Base-by-base conservation (phyloP, 2,329 filamentous ascomycete species). In the Trichoderma koningiopsis region DNA sequence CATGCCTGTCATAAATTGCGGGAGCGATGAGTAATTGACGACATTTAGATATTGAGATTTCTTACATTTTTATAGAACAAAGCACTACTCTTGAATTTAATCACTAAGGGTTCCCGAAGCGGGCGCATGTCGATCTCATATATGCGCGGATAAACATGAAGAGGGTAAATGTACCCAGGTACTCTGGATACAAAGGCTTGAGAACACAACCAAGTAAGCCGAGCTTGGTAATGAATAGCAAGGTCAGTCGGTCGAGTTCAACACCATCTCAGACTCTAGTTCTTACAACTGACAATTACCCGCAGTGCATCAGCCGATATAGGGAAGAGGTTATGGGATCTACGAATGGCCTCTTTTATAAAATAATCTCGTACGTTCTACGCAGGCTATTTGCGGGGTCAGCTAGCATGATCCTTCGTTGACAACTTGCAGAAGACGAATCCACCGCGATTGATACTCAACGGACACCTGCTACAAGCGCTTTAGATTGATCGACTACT, bases 401-500 rank as follows among this genome's bases (percentile, higher is more conserved):
- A 13, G 29, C 7, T 49, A 49, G 47, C 22, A 49, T 49, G 29
- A 67, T 67, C 55, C 64, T 67, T 66, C 37, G 53, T n/a, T 59
- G 57, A 29, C 35, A 59, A 29, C 22, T 35, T 59, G 35, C 60
- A 35, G n/a, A 33, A 47, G 43, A 35, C 16, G 29, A 53, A 53
- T 22, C 60, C 43, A 37, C 29, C 27, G n/a, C 55, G 62, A 27
- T 43, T 24, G 35, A 29, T 29, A 57, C 24, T 49, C 22, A 47
- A 37, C 62, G 35, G 40, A 14, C 53, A 33, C 55, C 63, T 22
- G 27, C 29, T 49, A 22, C 29, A 27, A 59, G 55, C 55, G 40
- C 43, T 37, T 37, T 52, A 33, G 35, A 37, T 14, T 29, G 55
- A 37, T 14, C 22, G 55, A 52, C 37, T 40, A 43, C 29, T 24